phyloP scores from a whole-genome alignment of 306 rosid species.

The Inga laurina region DNA sequence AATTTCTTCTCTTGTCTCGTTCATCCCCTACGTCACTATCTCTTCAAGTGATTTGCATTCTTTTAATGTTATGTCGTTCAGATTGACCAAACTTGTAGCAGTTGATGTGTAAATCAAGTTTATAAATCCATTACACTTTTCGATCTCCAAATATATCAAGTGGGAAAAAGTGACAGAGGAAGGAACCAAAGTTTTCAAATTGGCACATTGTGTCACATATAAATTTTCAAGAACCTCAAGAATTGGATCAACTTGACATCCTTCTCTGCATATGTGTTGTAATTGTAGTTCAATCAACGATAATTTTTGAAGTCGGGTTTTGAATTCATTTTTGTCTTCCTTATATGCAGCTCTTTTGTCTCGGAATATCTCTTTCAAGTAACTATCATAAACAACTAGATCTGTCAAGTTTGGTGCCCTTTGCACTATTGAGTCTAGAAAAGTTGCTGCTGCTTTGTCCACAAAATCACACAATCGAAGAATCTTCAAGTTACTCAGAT shows the following conservation, averaged over 20 bases:
- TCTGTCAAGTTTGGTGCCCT: not conserved
- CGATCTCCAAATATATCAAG: not conserved
- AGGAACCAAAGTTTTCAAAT: not conserved
- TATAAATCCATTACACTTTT: not conserved
- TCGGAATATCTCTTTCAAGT: not conserved
- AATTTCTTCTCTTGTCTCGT: not conserved
- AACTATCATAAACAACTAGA: not conserved
- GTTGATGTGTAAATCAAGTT: not conserved
- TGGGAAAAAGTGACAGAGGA: not conserved
- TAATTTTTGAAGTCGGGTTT: not conserved
- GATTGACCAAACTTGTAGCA: not conserved
- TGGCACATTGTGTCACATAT: not conserved
- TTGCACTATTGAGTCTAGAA: not conserved
- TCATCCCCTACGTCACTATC: not conserved
- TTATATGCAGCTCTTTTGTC: not conserved
- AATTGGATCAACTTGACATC: not conserved
- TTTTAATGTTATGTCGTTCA: not conserved
- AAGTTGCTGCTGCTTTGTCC: not conserved
- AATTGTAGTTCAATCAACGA: accelerated
- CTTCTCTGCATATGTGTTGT: not conserved
- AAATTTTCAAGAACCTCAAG: not conserved
- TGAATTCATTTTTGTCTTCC: not conserved
- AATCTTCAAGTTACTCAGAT: not conserved
- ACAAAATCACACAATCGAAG: not conserved
- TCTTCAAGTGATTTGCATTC: not conserved